Evolutionary conservation across 2,329 filamentous ascomycete genomes (phyloP).

Genomic region (Cryphonectria carpinicola): DNA sequence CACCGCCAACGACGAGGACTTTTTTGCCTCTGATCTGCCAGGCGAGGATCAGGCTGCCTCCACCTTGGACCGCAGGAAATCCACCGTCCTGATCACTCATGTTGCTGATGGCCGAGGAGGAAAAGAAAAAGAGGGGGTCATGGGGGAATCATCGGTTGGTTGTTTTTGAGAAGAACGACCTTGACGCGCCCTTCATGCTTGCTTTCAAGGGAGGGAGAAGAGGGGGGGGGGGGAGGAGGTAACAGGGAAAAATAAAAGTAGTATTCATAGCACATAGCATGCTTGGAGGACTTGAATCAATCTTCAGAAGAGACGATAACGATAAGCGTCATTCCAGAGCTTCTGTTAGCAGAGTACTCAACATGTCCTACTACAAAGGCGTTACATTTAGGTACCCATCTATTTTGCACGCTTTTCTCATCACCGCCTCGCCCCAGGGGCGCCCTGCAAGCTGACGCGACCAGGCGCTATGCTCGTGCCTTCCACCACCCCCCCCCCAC

Average conservation of each 20-base stretch:
- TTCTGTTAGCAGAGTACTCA: neutral
- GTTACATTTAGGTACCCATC: neutral
- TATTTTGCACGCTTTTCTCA: neutral
- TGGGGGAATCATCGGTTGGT: neutral
- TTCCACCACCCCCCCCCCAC: neutral
- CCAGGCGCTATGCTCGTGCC: neutral
- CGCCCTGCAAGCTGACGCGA: neutral
- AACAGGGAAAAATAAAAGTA: neutral
- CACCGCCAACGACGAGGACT: conserved; percentile 91
- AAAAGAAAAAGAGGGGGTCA: neutral
- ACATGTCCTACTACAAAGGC: neutral
- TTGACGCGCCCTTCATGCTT: neutral
- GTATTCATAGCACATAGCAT: neutral
- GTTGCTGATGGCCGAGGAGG: neutral
- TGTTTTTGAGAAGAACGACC: neutral
- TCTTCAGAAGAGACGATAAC: conserved; percentile 2
- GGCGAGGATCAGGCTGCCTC: conserved; percentile 90
- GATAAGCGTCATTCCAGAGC: conserved; percentile 7
- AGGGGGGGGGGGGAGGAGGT: no score
- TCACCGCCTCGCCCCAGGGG: neutral
- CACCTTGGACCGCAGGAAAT: conserved; percentile 83
- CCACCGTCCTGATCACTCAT: conserved; percentile 35
- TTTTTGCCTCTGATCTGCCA: conserved; percentile 93
- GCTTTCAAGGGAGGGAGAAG: neutral
- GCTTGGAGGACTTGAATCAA: neutral